These are phyloP conservation scores for Citrus inodora DNA, from an alignment of 345 rosid genomes.

Conservation along the genomic window DNA sequence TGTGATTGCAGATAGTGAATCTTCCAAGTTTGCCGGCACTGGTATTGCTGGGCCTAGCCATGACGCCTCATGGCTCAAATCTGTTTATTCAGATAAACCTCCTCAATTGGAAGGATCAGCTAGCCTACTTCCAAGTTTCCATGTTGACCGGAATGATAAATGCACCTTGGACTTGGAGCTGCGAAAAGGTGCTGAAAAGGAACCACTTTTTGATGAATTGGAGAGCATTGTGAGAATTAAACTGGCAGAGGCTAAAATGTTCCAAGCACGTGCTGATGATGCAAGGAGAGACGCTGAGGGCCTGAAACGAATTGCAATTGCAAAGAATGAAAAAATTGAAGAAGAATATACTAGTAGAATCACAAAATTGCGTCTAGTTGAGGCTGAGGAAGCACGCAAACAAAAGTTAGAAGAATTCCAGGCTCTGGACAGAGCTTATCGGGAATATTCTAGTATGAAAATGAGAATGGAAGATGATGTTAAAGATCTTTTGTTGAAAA, in stretches of 20 bases:
- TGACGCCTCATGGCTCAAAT: conserved; percentile 54
- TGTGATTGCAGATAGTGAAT: conserved; percentile 61
- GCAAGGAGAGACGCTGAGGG: conserved; percentile 91
- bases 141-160: conserved; percentile 47
- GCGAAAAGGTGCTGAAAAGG: conserved; percentile 42
- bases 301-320: conserved; percentile 66
- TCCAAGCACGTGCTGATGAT: conserved; percentile 82
- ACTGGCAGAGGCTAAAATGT: conserved; percentile 89
- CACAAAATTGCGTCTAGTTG: conserved; percentile 56
- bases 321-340: conserved; percentile 74
- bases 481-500: conserved; percentile 67
- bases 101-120: conserved; percentile 52
- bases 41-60: conserved; percentile 50
- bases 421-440: conserved; percentile 70
- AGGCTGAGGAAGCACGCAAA: conserved; percentile 59
- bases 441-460: conserved; percentile 73
- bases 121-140: conserved; percentile 46
- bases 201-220: conserved; percentile 75
- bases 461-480: conserved; percentile 92
- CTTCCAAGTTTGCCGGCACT: conserved; percentile 38
- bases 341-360: conserved; percentile 62
- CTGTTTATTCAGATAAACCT: conserved; percentile 53
- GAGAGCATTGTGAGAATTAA: conserved; percentile 85
- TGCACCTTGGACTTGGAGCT: conserved; percentile 37
- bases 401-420: conserved; percentile 68